A percentile compares a stretch with the other conserved stretches of the same genome.
These are phyloP conservation scores for Chaetomiaceae sp. DNA, from an alignment of 2,329 filamentous ascomycete species.

Conservation along the genomic window DNA sequence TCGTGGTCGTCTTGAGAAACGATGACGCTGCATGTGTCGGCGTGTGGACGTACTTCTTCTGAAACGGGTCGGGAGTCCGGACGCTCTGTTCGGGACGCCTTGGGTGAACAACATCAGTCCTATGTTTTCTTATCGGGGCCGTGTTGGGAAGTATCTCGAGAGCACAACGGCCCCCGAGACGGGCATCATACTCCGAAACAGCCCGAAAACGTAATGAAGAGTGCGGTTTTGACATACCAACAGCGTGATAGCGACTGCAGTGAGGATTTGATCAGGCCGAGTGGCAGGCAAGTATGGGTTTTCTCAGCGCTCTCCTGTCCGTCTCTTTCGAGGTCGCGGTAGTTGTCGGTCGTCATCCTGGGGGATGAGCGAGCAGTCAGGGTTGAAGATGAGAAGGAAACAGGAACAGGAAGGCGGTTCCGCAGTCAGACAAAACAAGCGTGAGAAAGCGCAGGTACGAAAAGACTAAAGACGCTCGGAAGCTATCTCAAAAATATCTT, in stretches of 20 bases:
- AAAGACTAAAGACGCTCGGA: no score
- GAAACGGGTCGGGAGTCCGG: background rate
- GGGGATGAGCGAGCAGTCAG: background rate
- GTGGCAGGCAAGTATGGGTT: conserved; percentile 8
- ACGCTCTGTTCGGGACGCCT: conserved; percentile 8
- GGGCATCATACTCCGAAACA: no score
- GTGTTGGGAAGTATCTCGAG: no score
- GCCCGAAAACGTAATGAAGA: no score
- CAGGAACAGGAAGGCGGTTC: background rate
- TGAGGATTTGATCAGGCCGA: conserved; percentile 15
- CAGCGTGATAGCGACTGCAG: conserved; percentile 16
- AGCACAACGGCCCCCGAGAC: no score
- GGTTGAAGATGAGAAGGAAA: background rate
- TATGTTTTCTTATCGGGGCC: no score
- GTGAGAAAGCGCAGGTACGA: background rate
- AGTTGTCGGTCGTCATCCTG: conserved; percentile 3
- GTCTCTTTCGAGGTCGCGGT: background rate
- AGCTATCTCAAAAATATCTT: no score
- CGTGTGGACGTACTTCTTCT: conserved; percentile 29
- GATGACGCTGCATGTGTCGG: conserved; percentile 41
- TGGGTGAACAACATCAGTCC: no score
- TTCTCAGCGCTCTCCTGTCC: background rate
- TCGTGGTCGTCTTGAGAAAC: conserved; percentile 41
- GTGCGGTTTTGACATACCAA: no score
- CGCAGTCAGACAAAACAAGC: background rate